Evolutionary conservation across 2,329 filamentous ascomycete species (phyloP).

Genomic region (Diaporthe aspalathi): DNA sequence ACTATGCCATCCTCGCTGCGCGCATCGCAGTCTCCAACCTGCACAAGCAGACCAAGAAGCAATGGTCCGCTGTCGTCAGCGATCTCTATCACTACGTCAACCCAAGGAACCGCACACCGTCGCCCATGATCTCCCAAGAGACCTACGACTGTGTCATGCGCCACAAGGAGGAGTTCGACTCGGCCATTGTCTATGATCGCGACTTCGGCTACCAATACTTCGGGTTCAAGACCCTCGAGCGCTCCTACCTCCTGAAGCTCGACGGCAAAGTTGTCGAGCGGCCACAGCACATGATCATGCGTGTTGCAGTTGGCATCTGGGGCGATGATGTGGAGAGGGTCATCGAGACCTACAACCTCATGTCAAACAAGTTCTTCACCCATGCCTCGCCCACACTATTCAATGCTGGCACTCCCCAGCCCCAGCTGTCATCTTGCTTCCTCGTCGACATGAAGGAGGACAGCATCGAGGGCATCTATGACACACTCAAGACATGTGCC

Average conservation of each 20-base stretch:
- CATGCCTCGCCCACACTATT: slow-evolving; percentile 98
- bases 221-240: slow-evolving; percentile 98
- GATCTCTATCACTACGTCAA: slow-evolving; percentile 98
- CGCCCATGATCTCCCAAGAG: slow-evolving; percentile 94
- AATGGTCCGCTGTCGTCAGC: slow-evolving; percentile 94
- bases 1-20: slow-evolving; percentile 97
- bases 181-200: slow-evolving; percentile 97
- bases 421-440: slow-evolving; percentile 98
- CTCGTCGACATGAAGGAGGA: slow-evolving; percentile 99
- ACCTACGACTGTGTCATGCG: slow-evolving; percentile 95
- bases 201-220: slow-evolving; percentile 99
- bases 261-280: slow-evolving; percentile 96
- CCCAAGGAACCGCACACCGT: slow-evolving; percentile 84
- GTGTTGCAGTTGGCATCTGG: slow-evolving; percentile 96
- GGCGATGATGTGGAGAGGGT: slow-evolving; percentile 94
- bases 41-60: slow-evolving; percentile 99
- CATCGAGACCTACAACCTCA: slow-evolving; percentile 97
- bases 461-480: slow-evolving; percentile 99
- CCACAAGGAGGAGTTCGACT: slow-evolving; percentile 97
- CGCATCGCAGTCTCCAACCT: slow-evolving; percentile 99
- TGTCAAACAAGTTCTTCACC: slow-evolving; percentile 99
- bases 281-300: slow-evolving; percentile 99
- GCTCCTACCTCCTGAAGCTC: slow-evolving; percentile 95
- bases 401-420: slow-evolving; percentile 94
- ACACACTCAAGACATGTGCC: slow-evolving; percentile 98